Evolutionary conservation across 345 rosid species (phyloP), one percentile per base, ranked within the genome.

Genomic region (Dipteronia dyeriana): DNA sequence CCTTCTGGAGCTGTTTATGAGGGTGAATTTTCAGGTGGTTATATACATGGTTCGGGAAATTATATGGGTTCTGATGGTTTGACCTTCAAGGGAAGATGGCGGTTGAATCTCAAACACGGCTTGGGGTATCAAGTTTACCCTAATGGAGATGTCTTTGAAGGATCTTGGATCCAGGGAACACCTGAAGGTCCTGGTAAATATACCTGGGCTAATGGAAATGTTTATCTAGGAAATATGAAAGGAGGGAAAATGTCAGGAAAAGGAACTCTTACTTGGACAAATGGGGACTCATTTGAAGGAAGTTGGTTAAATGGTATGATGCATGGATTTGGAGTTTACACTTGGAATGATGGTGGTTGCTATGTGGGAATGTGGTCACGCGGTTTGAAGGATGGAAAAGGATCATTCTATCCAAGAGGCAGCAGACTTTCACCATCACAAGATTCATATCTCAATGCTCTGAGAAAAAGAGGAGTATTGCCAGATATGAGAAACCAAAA

Each of bases 231-330:
- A 72, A 87, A 91, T 83, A 96, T 96, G 94, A 94, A 91, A 83
- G 93, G 90, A 68, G 97, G 98, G n/a, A 92, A 92, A 84, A 96
- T 92, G 98, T 91, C 97, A 0, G 98, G 98, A 20, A 96, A 90
- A 79, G 98, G 98, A 74, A 96, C 91, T 62, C 84, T 96, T 66
- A 89, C 97, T 67, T 92, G 98, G 98, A 86, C 59, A 76, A 91
- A 87, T 29, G 94, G 95, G 3, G 93, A 93, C 74, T 92, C 94
- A 1, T 96, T 87, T 74, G 99, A 96, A 87, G 99, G 99, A 78
- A 89, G 88, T 80, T 96, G 98, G 97, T 83, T 88, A 79, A 93
- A 91, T 68, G 92, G 94, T 41, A 88, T 91, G 97, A 96, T 96
- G 95, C 97, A 94, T 83, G 99, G 97, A 76, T 80, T 96, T 83